phyloP scores from a whole-genome alignment of 2,329 filamentous ascomycete species.

The Diplodia corticola region DNA sequence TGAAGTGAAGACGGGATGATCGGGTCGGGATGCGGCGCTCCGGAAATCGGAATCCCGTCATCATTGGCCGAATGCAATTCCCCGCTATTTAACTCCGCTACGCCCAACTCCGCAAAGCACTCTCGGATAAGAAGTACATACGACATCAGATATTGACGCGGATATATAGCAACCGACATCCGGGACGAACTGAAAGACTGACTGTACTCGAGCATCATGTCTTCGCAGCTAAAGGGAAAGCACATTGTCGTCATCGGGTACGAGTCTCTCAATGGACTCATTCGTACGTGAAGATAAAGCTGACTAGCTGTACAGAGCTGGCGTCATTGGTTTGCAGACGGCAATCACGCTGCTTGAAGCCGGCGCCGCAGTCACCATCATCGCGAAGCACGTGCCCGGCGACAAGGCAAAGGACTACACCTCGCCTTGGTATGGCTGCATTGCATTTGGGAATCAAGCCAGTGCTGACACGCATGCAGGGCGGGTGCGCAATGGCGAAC shows the following conservation, averaged over 20 bases:
- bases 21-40: neutral
- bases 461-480: slow-evolving; percentile 32
- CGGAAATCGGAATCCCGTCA: slow-evolving; percentile 7
- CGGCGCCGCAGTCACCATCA: slow-evolving; percentile 44
- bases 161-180: no score
- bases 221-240: slow-evolving; percentile 9
- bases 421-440: slow-evolving; percentile 43
- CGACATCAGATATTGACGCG: neutral
- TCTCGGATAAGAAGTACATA: neutral
- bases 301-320: slow-evolving; percentile 41
- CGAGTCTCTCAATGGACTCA: neutral
- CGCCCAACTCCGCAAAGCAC: neutral
- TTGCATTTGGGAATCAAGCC: neutral
- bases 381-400: slow-evolving; percentile 47
- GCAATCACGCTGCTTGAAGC: slow-evolving; percentile 45
- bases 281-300: neutral
- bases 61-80: neutral
- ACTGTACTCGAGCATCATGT: neutral
- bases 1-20: no score
- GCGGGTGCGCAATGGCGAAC: slow-evolving; percentile 53
- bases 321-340: slow-evolving; percentile 50
- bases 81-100: neutral
- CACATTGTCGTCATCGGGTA: slow-evolving; percentile 21
- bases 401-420: slow-evolving; percentile 46
- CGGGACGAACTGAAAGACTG: no score